Evolutionary conservation across 345 rosid species (phyloP).

Genomic region (Gynandropsis gynandra): DNA sequence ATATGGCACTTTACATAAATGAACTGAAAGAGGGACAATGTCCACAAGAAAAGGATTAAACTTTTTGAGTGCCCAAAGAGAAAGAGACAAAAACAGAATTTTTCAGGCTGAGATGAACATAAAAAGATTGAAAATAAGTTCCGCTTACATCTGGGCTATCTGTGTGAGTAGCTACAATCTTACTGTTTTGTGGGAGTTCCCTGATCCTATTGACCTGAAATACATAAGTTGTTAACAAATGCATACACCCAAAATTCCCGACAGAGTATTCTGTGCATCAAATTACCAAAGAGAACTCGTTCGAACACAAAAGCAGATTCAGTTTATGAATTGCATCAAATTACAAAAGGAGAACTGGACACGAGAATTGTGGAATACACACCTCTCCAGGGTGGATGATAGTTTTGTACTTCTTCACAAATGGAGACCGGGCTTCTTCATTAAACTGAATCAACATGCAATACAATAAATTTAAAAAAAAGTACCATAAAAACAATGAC

Average conservation of each 20-base stretch:
- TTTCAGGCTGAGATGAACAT: conserved; percentile 1
- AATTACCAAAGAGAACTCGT: neutral
- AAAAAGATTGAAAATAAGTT: neutral
- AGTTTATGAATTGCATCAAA: conserved; percentile 3
- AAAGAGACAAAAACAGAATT: neutral
- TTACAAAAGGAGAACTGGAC: neutral
- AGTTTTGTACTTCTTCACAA: conserved; percentile 96
- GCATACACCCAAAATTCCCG: neutral
- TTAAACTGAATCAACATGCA: conserved; percentile 55
- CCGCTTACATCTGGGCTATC: conserved; percentile 88
- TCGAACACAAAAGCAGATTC: conserved; percentile 21
- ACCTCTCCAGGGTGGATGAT: conserved; percentile 99
- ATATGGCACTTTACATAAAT: conserved; percentile 16
- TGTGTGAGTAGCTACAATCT: conserved; percentile 98
- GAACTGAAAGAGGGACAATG: conserved; percentile 4
- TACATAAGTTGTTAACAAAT: neutral
- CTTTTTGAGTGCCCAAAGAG: no score
- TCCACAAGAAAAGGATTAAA: conserved; percentile 7
- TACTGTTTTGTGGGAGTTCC: conserved; percentile 90
- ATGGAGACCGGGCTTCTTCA: conserved; percentile 98
- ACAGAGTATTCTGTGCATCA: neutral
- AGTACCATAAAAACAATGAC: conserved; percentile 1
- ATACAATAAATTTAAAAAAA: conserved; percentile 14
- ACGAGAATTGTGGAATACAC: conserved; percentile 14
- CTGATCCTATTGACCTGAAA: conserved; percentile 95